These are phyloP conservation scores for Malassezia equina DNA, from an alignment of 1,284 basidiomycete genomes.

Conservation along the genomic window DNA sequence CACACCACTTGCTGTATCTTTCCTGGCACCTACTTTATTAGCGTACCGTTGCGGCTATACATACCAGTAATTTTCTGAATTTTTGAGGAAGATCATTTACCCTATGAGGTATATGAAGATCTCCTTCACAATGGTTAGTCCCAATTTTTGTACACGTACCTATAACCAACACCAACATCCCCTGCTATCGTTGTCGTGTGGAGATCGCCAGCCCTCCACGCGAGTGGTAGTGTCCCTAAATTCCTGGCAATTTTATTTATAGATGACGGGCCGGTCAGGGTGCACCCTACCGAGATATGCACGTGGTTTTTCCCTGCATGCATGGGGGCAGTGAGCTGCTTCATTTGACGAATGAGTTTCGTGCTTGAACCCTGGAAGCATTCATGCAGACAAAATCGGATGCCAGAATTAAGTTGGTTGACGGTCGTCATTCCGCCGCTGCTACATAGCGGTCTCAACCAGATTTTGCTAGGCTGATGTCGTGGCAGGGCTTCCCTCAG, in stretches of 20 bases:
- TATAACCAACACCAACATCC: constrained; percentile 41
- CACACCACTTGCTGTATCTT: constrained; percentile 98
- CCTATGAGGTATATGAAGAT: constrained; percentile 41
- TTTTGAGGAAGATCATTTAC: constrained; percentile 82
- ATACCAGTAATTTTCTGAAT: constrained; percentile 85
- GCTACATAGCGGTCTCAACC: background rate
- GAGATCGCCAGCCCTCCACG: background rate
- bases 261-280: background rate
- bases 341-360: background rate
- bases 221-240: too few relatives aligned
- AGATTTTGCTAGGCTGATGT: background rate
- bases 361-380: background rate
- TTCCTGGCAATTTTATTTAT: background rate
- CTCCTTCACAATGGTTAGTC: constrained; percentile 17
- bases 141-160: constrained; percentile 11
- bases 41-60: background rate
- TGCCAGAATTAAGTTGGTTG: background rate
- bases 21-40: constrained; percentile 55
- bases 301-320: background rate
- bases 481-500: background rate
- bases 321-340: background rate
- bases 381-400: background rate
- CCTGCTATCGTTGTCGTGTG: background rate
- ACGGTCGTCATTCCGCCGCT: background rate
- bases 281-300: background rate